These are phyloP conservation scores for Colletotrichum cereale DNA, from an alignment of 2,329 filamentous ascomycete species.

Conservation along the genomic window DNA sequence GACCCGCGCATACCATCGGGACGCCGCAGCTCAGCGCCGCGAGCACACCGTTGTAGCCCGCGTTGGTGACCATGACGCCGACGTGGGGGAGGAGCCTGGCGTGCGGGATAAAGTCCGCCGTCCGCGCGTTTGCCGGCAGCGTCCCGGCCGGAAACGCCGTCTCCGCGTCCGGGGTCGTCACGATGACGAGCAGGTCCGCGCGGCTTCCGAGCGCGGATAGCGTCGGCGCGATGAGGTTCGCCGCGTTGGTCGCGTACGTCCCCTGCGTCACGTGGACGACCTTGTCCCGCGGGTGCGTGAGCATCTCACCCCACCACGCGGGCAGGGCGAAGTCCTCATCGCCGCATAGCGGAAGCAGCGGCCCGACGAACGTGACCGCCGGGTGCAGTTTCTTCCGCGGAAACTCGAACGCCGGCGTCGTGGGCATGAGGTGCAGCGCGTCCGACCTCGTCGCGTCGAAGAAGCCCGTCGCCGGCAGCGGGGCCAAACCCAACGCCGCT, in stretches of 20 bases:
- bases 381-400: conserved; percentile 36
- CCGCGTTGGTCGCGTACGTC: conserved; percentile 36
- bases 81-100: conserved; percentile 43
- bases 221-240: conserved; percentile 39
- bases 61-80: conserved; percentile 47
- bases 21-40: conserved; percentile 42
- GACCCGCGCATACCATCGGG: conserved; percentile 42
- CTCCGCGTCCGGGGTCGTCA: conserved; percentile 13
- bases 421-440: conserved; percentile 21
- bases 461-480: conserved; percentile 19
- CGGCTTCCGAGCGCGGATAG: conserved; percentile 32
- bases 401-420: conserved; percentile 42
- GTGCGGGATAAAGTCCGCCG: conserved; percentile 40
- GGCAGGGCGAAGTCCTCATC: conserved; percentile 9
- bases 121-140: neutral
- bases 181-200: conserved; percentile 13
- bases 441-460: conserved; percentile 24
- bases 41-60: conserved; percentile 42
- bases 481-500: neutral
- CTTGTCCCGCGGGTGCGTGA: conserved; percentile 39
- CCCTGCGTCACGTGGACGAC: conserved; percentile 43
- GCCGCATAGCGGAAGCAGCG: neutral
- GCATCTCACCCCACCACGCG: conserved; percentile 44
- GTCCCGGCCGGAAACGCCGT: neutral
- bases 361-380: conserved; percentile 39